Evolutionary conservation across 768 basidiomycete species (phyloP), one percentile per base, ranked within the genome.

Genomic region (Psilocybe azurescens): DNA sequence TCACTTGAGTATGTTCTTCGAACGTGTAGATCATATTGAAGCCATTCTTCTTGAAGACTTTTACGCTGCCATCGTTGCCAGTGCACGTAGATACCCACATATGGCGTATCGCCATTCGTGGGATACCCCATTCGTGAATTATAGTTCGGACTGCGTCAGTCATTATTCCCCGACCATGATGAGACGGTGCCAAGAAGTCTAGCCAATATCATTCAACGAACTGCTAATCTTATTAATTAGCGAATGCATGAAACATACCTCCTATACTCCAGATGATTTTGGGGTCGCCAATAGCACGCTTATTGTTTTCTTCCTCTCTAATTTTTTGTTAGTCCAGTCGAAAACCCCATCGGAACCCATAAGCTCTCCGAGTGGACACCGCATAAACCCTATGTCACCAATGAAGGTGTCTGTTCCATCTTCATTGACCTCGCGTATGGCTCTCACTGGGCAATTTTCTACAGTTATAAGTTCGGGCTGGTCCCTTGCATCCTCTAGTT

Each of bases 161-260:
- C 91, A 92, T 92, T 62, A 93, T 90, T 0, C 90, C 89, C 65
- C 75, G 79, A 30, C 89, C 80, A 59, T 91, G 89, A 68, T 89
- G 83, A 36, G 81, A 82, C 14, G 85, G 78, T 5, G 79, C 82
- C 48, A 91, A 72, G 63, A 81, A 90, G 68, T 89, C 90, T 89
- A 67, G 18, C 0, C 9, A 47, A 41, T 44, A 13, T 49, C 30
- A 18, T 28, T 63, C 28, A 36, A 3, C 44, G 51, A 33, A 20
- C 20, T 5, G 24, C n/a, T 32, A 11, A 8, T 47, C 20, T 16
- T 46, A 5, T 50, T 58, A 50, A 53, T n/a, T n/a, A n/a, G 8
- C 4, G 0, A 32, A n/a, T n/a, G n/a, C n/a, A n/a, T n/a, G n/a
- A 10, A 36, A 62, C 82, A 11, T 70, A 89, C 89, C 80, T 65